Base-by-base conservation (phyloP, 441 rosid genomes). In the Breynia disticha region DNA sequence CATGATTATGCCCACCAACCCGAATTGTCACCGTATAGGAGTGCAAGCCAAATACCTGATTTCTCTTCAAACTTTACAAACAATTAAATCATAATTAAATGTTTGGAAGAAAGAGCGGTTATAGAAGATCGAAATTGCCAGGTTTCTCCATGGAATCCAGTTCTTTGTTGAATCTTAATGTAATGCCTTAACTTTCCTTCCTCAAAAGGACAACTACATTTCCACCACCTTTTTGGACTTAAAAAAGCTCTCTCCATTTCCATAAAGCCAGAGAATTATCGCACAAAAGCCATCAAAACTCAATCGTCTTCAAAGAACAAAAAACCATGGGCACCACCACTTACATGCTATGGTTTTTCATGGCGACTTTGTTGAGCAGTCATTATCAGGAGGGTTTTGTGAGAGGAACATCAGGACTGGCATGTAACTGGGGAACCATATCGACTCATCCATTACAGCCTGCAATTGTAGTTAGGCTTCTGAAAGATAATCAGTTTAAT, bases 381-480 rank as follows among this genome's bases (percentile, higher is more conserved):
- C 18, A 16, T 48, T 12, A 5, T 17, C 11, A 20, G 16, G 20
- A 8, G 21, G 38, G 19, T 9, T 16, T 32, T 3, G n/a, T 24
- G 55, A 51, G 18, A n/a, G 67, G 61, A 32, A 77, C 59, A 15
- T 49, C 48, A 18, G 84, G 82, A 50, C 62, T 81, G 51, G 85
- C 72, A 21, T 62, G 71, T 63, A 88, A 85, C 68, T 88, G 97
- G 97, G 97, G 95, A 7, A 61, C 77, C n/a, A 79, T 73, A 50
- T 69, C 82, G 7, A 76, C 89, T n/a, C 96, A 88, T 54, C 87
- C 87, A 4, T 51, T 83, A 19, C 85, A 73, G 4, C 76, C 95
- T 0, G 50, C 53, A 61, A 77, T 84, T 15, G 81, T 71, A 9
- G 95, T 81, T 13, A 76, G 56, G 55, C 81, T 83, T 58, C 62